Base-by-base conservation (phyloP, 1,284 basidiomycete species). In the Tilletiopsis washingtonensis region DNA sequence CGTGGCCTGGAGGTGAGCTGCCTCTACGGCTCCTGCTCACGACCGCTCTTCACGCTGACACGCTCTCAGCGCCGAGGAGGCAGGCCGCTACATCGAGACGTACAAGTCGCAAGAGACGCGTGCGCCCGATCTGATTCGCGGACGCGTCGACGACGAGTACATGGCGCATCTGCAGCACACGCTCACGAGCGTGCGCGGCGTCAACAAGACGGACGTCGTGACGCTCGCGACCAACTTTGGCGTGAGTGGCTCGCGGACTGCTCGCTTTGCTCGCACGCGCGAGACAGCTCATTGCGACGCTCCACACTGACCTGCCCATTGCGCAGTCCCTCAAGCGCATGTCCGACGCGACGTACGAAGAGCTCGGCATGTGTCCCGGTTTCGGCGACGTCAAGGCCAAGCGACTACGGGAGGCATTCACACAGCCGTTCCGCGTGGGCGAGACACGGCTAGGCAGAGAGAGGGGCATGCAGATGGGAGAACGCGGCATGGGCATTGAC, bases 191-290 rank as follows among this genome's bases (percentile, higher is more conserved):
- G 86, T 97, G 58, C 85, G 82, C 65, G 91, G 88, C 62, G 85
- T 99, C 51, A 98, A 98, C 76, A 96, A 93, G 78, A 97, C 93
- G 0, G 94, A 99, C 67, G 90, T 93, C 1, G 83, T 91, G 74
- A 94, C 91, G 1, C 76, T 99, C 23, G 81, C 86, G n/a, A 84
- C 85, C 0, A 84, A 87, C n/a, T 85, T 93, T 67, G 91, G 91
- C 17, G 91, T 94, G 76, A 34, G 32, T 34, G 32, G 32, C 12
- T 17, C 32, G 57, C 85, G 32, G 32, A 34, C 32, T 78, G n/a
- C n/a, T 19, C n/a, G n/a, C n/a, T n/a, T n/a, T n/a, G n/a, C n/a
- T 27, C 14, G 2, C 34, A 45, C 23, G 25, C 4, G 21, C 37
- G 36, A 25, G 24, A 21, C 38, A 53, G 17, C 20, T 15, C 29